Conservation (phyloP, 2,329 filamentous ascomycete species). For the Myriosclerotinia scirpicola region DNA sequence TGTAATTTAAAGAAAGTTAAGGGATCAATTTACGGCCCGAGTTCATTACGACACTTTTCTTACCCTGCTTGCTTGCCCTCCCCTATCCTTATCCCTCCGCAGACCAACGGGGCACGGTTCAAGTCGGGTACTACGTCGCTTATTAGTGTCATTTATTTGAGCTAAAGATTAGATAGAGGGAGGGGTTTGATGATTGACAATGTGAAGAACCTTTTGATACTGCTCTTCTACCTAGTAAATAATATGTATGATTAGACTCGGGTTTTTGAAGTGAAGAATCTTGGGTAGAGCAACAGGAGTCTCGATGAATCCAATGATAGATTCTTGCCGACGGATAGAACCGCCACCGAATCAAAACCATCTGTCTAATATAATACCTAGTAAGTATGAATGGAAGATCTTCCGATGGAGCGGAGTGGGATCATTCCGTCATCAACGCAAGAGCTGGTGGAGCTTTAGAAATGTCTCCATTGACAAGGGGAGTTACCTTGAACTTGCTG, state of each 20-base stretch:
- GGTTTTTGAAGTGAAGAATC: not conserved
- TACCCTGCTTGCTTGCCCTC: not conserved
- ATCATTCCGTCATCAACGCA: slow-evolving; percentile 13
- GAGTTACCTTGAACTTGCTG: not conserved
- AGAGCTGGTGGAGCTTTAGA: not conserved
- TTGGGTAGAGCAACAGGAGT: not conserved
- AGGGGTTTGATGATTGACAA: not conserved
- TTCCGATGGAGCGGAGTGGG: slow-evolving; percentile 9
- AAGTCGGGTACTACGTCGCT: slow-evolving; percentile 9
- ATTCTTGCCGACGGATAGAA: no score
- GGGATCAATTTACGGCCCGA: slow-evolving; percentile 18
- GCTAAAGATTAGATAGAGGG: slow-evolving; percentile 3
- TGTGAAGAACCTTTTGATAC: slow-evolving; percentile 1
- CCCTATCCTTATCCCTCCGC: slow-evolving; percentile 6
- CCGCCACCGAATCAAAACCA: not conserved
- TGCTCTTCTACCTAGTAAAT: not conserved
- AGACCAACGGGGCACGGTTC: slow-evolving; percentile 8
- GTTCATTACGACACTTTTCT: slow-evolving; percentile 10
- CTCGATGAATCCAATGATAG: not conserved
- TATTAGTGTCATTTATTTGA: not conserved
- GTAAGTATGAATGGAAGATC: not conserved
- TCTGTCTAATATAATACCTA: not conserved
- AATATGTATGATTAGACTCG: not conserved
- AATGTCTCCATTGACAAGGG: slow-evolving; percentile 2
- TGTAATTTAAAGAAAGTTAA: not conserved